phyloP scores from a whole-genome alignment of 1,284 basidiomycete species.

The Vanrija sp. region DNA sequence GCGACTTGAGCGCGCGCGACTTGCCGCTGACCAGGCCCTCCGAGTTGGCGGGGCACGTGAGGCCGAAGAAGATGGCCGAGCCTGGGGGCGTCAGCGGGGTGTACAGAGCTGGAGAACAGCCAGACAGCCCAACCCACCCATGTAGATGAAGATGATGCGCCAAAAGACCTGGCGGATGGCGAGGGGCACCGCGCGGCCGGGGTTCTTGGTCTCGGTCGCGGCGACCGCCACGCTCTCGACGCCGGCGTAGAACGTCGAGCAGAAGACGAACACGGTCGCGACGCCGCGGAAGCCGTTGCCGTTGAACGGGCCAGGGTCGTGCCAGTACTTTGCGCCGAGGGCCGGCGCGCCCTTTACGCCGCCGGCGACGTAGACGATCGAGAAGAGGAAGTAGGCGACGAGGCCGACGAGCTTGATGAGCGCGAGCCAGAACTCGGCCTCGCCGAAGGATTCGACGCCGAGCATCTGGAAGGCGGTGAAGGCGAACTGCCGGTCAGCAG shows the following conservation, averaged over 20 bases:
- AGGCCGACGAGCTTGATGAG: slow-evolving; percentile 26
- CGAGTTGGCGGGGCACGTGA: slow-evolving; percentile 69
- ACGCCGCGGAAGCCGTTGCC: slow-evolving; percentile 31
- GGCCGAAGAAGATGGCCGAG: slow-evolving; percentile 61
- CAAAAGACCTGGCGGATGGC: slow-evolving; percentile 71
- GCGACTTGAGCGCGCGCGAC: slow-evolving; percentile 62
- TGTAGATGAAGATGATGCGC: slow-evolving; percentile 70
- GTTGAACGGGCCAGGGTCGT: slow-evolving; percentile 50
- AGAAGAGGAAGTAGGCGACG: slow-evolving; percentile 53
- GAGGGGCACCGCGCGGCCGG: slow-evolving; percentile 69
- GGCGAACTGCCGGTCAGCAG: slow-evolving; percentile 49
- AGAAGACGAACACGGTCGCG: slow-evolving; percentile 18
- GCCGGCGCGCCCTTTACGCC: slow-evolving; percentile 46
- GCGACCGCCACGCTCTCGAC: slow-evolving; percentile 50
- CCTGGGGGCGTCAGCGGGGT: not conserved
- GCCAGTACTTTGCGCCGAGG: slow-evolving; percentile 52
- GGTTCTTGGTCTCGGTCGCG: slow-evolving; percentile 55
- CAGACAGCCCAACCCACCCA: slow-evolving; percentile 41
- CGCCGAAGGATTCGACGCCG: slow-evolving; percentile 25
- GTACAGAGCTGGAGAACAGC: too few relatives aligned
- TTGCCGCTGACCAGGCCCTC: slow-evolving; percentile 57
- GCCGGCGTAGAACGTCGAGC: slow-evolving; percentile 20
- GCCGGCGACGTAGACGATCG: slow-evolving; percentile 62
- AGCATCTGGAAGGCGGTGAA: slow-evolving; percentile 30
- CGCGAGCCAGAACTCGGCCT: slow-evolving; percentile 23